Evolutionary conservation across 2,329 filamentous ascomycete genomes (phyloP).

Genomic region (Arthroderma sp.): DNA sequence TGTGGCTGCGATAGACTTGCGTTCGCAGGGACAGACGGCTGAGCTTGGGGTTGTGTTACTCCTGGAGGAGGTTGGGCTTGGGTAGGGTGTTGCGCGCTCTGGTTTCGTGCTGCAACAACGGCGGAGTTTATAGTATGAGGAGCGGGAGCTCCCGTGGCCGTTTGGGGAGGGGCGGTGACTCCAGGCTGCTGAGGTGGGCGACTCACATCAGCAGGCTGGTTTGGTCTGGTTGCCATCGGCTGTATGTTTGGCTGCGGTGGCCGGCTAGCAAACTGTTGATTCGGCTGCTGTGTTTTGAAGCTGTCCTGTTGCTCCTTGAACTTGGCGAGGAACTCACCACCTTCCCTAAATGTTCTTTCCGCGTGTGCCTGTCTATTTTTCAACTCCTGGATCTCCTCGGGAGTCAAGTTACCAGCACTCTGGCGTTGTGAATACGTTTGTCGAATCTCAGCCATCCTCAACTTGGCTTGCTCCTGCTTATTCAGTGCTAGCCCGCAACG

Average conservation of each 20-base stretch:
- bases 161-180: constrained; percentile 7
- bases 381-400: constrained; percentile 31
- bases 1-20: constrained; percentile 2
- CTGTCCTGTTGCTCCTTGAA: constrained; percentile 37
- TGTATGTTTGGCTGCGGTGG: constrained; percentile 9
- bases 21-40: not conserved
- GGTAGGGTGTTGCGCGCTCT: constrained; percentile 24
- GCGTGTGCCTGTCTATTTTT: constrained; percentile 29
- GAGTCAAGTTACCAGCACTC: constrained; percentile 25
- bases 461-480: constrained; percentile 34
- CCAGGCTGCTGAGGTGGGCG: constrained; percentile 17
- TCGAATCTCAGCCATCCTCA: constrained; percentile 30
- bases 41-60: constrained; percentile 9
- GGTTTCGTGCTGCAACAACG: constrained; percentile 31
- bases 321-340: constrained; percentile 34
- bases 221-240: not conserved
- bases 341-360: constrained; percentile 30
- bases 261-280: constrained; percentile 17
- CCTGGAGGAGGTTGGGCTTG: constrained; percentile 14
- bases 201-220: constrained; percentile 12
- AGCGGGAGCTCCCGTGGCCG: constrained; percentile 21
- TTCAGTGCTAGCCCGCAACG: constrained; percentile 37
- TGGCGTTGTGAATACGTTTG: constrained; percentile 27
- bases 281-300: constrained; percentile 28
- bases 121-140: constrained; percentile 38